These are phyloP conservation scores for Trichosporon faecale DNA, from an alignment of 1,284 basidiomycete genomes.

Conservation along the genomic window DNA sequence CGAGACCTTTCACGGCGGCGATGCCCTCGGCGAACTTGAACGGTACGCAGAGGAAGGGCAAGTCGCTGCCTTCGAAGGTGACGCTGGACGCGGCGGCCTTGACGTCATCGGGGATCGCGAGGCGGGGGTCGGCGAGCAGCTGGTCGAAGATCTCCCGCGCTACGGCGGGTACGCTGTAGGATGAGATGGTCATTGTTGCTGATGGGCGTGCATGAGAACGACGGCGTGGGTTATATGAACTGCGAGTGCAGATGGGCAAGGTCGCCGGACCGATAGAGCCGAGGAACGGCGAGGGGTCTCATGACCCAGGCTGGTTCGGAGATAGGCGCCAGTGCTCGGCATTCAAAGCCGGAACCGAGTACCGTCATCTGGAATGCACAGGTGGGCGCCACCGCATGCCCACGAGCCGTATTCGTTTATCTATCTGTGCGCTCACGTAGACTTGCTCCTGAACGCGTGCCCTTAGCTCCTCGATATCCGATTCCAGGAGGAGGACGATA, in stretches of 20 bases:
- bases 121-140: conserved; percentile 15
- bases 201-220: background rate
- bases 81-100: conserved; percentile 6
- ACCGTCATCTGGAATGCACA: background rate
- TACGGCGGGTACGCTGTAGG: conserved; percentile 12
- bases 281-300: background rate
- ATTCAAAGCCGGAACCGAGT: background rate
- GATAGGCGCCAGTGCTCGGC: conserved; percentile 1
- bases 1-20: conserved; percentile 19
- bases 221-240: background rate
- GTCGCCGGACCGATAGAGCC: background rate
- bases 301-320: background rate
- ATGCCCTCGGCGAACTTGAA: conserved; percentile 20
- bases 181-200: background rate
- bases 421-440: background rate
- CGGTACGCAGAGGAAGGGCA: conserved; percentile 16
- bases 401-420: background rate
- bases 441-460: too few relatives aligned
- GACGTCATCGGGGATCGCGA: conserved; percentile 13
- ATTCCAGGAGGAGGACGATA: background rate
- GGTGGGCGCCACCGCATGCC: background rate
- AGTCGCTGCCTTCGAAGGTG: conserved; percentile 6
- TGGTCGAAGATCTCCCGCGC: conserved; percentile 2
- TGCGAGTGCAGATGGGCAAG: background rate
- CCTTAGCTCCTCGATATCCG: background rate